phyloP scores from a whole-genome alignment of 257 asterid genomes.

The Solanum corneliomulleri region DNA sequence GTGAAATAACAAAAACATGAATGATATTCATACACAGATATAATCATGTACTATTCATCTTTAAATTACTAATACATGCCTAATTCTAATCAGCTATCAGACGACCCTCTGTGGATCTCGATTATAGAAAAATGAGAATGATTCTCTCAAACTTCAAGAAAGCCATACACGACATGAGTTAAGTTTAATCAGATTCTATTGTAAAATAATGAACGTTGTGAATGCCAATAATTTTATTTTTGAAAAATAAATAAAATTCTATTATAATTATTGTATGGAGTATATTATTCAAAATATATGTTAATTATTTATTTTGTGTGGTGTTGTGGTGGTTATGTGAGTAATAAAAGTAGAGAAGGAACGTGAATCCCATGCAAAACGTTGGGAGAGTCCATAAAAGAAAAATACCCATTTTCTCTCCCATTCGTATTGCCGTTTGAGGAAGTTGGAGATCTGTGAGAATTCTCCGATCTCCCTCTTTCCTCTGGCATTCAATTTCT shows the following conservation, averaged over 20 bases:
- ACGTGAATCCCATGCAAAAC: slow-evolving; percentile 4
- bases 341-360: background rate
- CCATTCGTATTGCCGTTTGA: background rate
- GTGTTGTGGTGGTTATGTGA: background rate
- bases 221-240: no score
- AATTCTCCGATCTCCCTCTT: slow-evolving; percentile 6
- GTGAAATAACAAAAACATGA: background rate
- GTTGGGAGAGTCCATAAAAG: background rate
- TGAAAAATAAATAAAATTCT: no score
- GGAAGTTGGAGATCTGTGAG: slow-evolving; percentile 10
- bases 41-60: no score
- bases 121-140: background rate
- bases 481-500: background rate
- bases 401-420: background rate
- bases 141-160: background rate
- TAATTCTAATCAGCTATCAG: no score
- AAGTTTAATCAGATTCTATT: background rate
- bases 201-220: background rate
- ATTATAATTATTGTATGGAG: background rate
- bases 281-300: background rate
- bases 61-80: no score
- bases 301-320: background rate
- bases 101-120: accelerated
- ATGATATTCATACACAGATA: no score
- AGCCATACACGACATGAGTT: background rate